phyloP scores from a whole-genome alignment of 2,329 filamentous ascomycete species.

The Colletotrichum sp. region DNA sequence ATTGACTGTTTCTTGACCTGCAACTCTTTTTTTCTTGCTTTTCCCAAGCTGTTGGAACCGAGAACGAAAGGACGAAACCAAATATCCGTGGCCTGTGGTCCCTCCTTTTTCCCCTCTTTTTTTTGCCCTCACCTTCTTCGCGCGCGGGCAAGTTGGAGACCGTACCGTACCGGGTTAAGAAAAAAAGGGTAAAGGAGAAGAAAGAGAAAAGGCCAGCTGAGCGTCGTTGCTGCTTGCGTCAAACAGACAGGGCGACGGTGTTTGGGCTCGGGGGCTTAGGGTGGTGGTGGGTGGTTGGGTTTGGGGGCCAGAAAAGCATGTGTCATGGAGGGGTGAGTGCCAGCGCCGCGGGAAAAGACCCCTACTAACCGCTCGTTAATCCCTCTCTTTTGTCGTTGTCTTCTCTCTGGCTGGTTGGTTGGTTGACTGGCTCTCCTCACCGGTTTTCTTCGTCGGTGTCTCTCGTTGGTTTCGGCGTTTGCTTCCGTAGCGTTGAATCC shows the following conservation, averaged over 20 bases:
- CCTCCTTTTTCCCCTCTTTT: not conserved
- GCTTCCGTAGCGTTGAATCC: not conserved
- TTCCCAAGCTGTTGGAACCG: not conserved
- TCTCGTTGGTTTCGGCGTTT: not conserved
- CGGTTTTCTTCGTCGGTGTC: not conserved
- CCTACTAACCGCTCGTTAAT: not conserved
- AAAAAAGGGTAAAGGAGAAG: not conserved
- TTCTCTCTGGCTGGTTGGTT: not conserved
- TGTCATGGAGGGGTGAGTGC: not conserved
- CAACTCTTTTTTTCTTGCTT: not conserved
- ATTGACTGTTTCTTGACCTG: not conserved
- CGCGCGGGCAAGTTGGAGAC: not conserved
- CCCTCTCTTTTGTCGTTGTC: not conserved
- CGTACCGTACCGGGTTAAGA: not conserved
- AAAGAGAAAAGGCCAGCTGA: not conserved
- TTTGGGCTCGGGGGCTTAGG: not conserved
- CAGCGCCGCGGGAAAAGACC: not conserved
- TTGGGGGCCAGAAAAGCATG: constrained; percentile 2
- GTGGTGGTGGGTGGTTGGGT: not conserved
- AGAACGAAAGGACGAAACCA: not conserved
- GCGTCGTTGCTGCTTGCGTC: not conserved
- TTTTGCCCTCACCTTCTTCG: not conserved
- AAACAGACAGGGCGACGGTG: not conserved
- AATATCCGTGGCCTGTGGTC: not conserved
- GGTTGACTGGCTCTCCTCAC: not conserved